phyloP scores from a whole-genome alignment of 257 asterid species.

The Solanum pinnatisectum region DNA sequence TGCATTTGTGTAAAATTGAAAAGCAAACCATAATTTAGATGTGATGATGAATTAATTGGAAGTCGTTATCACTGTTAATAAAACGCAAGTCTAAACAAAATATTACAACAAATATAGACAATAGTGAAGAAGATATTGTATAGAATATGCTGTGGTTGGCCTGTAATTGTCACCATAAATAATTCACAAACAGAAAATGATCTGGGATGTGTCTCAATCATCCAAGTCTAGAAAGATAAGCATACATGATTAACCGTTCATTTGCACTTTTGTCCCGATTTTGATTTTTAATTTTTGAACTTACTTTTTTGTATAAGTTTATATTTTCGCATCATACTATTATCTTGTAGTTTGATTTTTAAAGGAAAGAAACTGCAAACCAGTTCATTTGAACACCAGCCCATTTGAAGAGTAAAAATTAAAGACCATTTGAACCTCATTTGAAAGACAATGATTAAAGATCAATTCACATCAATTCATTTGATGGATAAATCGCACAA shows the following conservation, averaged over 20 bases:
- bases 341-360: not conserved
- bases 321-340: not conserved
- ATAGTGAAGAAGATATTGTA: not conserved
- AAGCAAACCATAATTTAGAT: not conserved
- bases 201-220: not conserved
- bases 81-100: not conserved
- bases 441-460: not conserved
- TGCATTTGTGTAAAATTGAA: not conserved
- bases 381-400: no score
- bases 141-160: not conserved
- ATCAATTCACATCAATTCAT: no score
- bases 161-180: not conserved
- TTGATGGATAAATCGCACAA: not conserved
- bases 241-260: not conserved
- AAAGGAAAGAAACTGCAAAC: no score
- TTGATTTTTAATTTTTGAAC: no score
- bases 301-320: not conserved
- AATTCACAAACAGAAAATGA: not conserved
- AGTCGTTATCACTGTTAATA: not conserved
- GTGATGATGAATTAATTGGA: not conserved
- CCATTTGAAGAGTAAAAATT: no score
- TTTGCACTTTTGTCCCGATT: not conserved
- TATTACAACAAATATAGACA: not conserved
- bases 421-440: no score
- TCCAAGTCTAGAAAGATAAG: not conserved